Conservation (phyloP, 441 rosid species). For the Bruguiera hainesii region DNA sequence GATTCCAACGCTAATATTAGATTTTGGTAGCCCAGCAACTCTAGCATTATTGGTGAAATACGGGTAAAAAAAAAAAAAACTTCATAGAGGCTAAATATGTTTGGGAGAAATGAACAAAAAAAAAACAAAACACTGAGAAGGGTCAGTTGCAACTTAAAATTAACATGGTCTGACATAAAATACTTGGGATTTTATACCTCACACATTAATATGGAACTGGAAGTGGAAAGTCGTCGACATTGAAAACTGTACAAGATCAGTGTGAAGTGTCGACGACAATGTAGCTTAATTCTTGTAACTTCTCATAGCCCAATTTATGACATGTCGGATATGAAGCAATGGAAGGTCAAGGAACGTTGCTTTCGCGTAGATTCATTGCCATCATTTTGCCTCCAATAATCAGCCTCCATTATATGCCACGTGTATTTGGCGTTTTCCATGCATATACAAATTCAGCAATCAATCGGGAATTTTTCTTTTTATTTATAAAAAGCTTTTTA, state of each 20-base stretch:
- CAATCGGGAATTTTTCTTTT: no score
- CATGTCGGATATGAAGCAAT: background rate
- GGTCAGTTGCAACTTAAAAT: no score
- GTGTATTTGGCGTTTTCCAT: background rate
- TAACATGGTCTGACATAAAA: background rate
- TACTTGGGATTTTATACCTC: background rate
- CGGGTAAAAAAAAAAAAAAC: no score
- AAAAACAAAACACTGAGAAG: no score
- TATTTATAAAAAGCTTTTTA: no score
- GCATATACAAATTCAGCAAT: background rate
- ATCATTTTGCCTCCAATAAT: constrained; percentile 2
- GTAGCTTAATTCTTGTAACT: background rate
- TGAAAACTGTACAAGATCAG: background rate
- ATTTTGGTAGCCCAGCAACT: no score
- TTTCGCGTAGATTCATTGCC: background rate
- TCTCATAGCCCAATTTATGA: background rate
- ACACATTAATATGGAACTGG: background rate
- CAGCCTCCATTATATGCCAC: background rate
- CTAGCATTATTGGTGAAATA: no score
- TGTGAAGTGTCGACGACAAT: background rate
- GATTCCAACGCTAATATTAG: no score
- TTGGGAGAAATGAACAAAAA: no score
- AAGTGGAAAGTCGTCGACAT: background rate
- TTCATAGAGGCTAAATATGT: no score
- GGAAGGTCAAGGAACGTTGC: background rate